Base-by-base conservation (phyloP, 768 basidiomycete species). In the Cantharellus anzutake region DNA sequence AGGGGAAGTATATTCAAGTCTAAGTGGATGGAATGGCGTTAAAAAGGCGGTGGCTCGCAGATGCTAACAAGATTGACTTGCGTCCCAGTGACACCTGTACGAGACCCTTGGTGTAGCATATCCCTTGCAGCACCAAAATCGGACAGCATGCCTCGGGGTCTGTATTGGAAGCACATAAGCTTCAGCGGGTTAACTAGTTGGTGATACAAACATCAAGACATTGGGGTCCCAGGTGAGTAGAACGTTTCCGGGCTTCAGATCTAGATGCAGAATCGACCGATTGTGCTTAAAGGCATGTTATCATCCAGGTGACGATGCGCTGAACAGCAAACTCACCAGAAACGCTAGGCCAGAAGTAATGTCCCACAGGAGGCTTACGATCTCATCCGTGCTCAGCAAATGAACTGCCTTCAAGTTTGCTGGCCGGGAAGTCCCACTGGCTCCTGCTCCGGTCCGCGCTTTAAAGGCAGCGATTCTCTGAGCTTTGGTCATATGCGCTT, bases 61-160 rank as follows among this genome's bases (percentile, higher is more conserved):
- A 50, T 37, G 14, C 37, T 20, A 38, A 35, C 7, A 39, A 3
- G 41, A 59, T 41, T n/a, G 2, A 77, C 86, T 67, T 65, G 87
- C 80, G 93, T 97, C 66, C 93, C 93, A 5, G 93, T 96, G 66
- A 92, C 90, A n/a, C 93, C 93, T 2, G 87, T 86, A 34, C 93
- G 78, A 14, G 75, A 71, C 16, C 79, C 75, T 3, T 80, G 77
- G 56, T 81, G 77, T 16, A 93, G 73, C 85, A 89, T 89, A 66
- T 94, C 91, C 56, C 88, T 82, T 35, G 88, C 91, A 0, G 92
- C 94, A 16, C 93, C 93, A 70, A 97, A 97, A 66, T 97, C 93
- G 2, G 89, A 90, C 16, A 97, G 74, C 87, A 97, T 90, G 0
- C 90, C 92, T 66, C 88, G 79, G 2, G 93, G 93, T 60, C 91